Conservation (phyloP, 768 basidiomycete genomes). For the Sarcomyxa edulis region DNA sequence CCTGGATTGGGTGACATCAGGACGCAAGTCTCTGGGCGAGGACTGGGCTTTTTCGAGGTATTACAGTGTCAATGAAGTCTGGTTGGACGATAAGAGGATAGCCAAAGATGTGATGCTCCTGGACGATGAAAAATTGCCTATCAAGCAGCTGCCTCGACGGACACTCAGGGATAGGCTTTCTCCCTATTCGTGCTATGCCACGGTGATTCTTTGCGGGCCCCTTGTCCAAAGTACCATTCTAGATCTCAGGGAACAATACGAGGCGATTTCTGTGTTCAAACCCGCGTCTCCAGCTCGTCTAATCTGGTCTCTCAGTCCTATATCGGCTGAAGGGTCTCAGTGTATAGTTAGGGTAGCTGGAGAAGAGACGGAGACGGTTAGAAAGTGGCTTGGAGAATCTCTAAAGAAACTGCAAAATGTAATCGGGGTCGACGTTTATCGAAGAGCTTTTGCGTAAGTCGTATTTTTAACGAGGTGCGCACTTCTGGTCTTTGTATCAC, state of each 20-base stretch:
- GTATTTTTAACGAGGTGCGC: background rate
- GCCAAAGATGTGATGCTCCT: slow-evolving; percentile 78
- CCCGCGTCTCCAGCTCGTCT: slow-evolving; percentile 53
- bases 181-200: slow-evolving; percentile 91
- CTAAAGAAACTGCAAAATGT: slow-evolving; percentile 45
- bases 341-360: slow-evolving; percentile 73
- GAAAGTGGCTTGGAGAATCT: slow-evolving; percentile 57
- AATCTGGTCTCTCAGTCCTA: slow-evolving; percentile 76
- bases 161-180: slow-evolving; percentile 55
- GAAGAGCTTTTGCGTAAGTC: slow-evolving; percentile 55
- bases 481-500: background rate
- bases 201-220: slow-evolving; percentile 75
- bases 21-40: slow-evolving; percentile 77
- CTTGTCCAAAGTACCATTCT: slow-evolving; percentile 40
- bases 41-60: slow-evolving; percentile 88
- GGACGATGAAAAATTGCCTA: slow-evolving; percentile 34
- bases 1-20: slow-evolving; percentile 91
- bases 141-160: slow-evolving; percentile 29
- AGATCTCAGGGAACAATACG: slow-evolving; percentile 44
- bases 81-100: slow-evolving; percentile 55
- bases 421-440: slow-evolving; percentile 62
- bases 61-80: slow-evolving; percentile 81
- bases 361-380: slow-evolving; percentile 70
- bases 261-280: slow-evolving; percentile 58
- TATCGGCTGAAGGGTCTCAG: slow-evolving; percentile 37